These are phyloP conservation scores for Verticillium dahliae DNA, from an alignment of 2,329 filamentous ascomycete genomes.

Conservation along the genomic window DNA sequence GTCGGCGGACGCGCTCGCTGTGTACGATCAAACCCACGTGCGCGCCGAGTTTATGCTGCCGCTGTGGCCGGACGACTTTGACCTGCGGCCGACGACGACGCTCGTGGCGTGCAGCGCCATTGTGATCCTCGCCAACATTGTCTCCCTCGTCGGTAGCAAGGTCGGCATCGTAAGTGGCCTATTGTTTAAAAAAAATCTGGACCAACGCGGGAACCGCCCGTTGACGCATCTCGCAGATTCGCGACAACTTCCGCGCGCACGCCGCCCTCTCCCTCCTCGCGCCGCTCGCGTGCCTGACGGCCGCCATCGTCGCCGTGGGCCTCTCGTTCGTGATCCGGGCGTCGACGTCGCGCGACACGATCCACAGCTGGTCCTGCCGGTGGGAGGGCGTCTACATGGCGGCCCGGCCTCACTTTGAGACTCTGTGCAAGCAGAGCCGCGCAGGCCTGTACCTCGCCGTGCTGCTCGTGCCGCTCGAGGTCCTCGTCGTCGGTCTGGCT, in stretches of 20 bases:
- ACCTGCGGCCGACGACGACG: slow-evolving; percentile 49
- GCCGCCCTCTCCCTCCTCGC: slow-evolving; percentile 16
- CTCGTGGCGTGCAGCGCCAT: slow-evolving; percentile 45
- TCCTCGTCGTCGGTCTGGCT: slow-evolving; percentile 37
- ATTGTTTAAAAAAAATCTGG: too few relatives aligned
- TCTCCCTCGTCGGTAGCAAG: slow-evolving; percentile 43
- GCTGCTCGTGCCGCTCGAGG: slow-evolving; percentile 50
- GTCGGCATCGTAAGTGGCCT: slow-evolving; percentile 38
- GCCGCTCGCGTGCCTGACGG: slow-evolving; percentile 22
- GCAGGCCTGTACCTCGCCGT: slow-evolving; percentile 47
- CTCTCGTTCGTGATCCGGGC: slow-evolving; percentile 53
- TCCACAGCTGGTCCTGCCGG: slow-evolving; percentile 58
- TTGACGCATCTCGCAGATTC: slow-evolving; percentile 1
- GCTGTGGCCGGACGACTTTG: slow-evolving; percentile 52
- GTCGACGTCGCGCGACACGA: slow-evolving; percentile 43
- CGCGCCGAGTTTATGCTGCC: slow-evolving; percentile 40
- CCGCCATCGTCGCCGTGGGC: slow-evolving; percentile 44
- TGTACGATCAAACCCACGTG: slow-evolving; percentile 49
- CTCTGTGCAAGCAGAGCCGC: slow-evolving; percentile 49
- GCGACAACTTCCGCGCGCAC: slow-evolving; percentile 1
- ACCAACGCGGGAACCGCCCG: not conserved
- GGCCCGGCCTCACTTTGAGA: slow-evolving; percentile 46
- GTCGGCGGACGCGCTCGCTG: slow-evolving; percentile 44
- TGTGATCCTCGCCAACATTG: slow-evolving; percentile 38
- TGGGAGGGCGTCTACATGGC: slow-evolving; percentile 49